Conservation (phyloP, 306 rosid species). For the Adenanthera pavonina region DNA sequence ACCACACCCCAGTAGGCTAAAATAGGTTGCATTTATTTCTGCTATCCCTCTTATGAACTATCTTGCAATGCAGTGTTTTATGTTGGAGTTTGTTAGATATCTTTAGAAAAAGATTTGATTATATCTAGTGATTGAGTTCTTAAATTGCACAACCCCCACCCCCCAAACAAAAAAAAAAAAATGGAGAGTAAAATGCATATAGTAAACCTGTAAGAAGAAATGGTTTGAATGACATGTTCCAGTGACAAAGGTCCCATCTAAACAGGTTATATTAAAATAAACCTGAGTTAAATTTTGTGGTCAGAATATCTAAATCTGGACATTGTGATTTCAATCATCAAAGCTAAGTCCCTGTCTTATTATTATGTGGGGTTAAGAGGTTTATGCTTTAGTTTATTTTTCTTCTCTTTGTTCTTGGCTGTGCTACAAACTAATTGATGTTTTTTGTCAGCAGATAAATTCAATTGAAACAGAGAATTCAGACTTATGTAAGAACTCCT, state of each 20-base stretch:
- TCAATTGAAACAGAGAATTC: conserved; percentile 43
- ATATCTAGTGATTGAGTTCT: background rate
- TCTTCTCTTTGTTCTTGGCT: conserved; percentile 1
- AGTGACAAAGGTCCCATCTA: background rate
- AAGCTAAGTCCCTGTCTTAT: background rate
- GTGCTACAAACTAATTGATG: conserved; percentile 32
- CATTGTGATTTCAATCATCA: conserved; percentile 17
- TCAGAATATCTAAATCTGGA: conserved; percentile 3
- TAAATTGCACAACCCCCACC: conserved; percentile 3
- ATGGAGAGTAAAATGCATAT: background rate
- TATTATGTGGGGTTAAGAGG: background rate
- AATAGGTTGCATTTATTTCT: background rate
- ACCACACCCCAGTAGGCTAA: background rate
- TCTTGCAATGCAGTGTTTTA: background rate
- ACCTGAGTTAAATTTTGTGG: background rate
- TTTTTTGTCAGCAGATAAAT: conserved; percentile 53
- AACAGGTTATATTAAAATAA: background rate
- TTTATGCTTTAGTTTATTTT: background rate
- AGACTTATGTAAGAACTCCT: conserved; percentile 60
- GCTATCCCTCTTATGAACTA: background rate
- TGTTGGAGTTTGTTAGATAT: background rate
- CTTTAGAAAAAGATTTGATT: background rate
- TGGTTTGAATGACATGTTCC: conserved; percentile 1
- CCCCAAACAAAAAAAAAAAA: background rate
- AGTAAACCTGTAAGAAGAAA: background rate